A percentile compares a stretch with the other conserved stretches of the same genome.
phyloP scores from a whole-genome alignment of 106 monocot species.

The Dioscorea alata region DNA sequence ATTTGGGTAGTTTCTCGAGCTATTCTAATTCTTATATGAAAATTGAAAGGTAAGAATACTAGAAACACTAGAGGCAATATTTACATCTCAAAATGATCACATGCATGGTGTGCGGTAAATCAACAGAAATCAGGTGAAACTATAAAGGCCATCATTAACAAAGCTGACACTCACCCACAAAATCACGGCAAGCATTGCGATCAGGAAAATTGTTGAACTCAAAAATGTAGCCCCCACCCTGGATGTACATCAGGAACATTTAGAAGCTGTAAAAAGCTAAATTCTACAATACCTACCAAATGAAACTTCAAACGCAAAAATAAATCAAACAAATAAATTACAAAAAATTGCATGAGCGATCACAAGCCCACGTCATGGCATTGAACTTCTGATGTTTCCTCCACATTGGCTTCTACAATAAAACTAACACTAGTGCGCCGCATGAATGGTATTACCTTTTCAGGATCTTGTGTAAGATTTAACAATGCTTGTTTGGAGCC shows the following conservation, averaged over 20 bases:
- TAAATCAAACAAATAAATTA: too few relatives aligned
- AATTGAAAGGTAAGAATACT: background rate
- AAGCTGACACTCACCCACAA: conserved; percentile 60
- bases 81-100: background rate
- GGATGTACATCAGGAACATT: conserved; percentile 7
- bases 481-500: conserved; percentile 81
- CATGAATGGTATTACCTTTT: conserved; percentile 45
- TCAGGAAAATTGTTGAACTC: conserved; percentile 89
- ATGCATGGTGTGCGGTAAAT: too few relatives aligned
- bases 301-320: too few relatives aligned
- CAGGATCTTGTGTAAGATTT: conserved; percentile 70
- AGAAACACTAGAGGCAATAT: background rate
- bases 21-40: background rate
- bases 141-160: background rate
- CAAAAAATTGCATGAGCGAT: too few relatives aligned
- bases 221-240: conserved; percentile 91
- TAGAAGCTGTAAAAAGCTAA: too few relatives aligned
- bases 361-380: too few relatives aligned
- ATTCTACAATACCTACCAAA: too few relatives aligned
- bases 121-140: background rate
- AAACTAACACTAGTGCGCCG: too few relatives aligned
- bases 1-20: too few relatives aligned
- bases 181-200: conserved; percentile 85
- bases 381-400: too few relatives aligned
- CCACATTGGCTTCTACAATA: too few relatives aligned